Evolutionary conservation across 371 early-diverging fungal species (phyloP), one percentile per base, ranked within the genome.

Genomic region (Phascolomyces articulosus): DNA sequence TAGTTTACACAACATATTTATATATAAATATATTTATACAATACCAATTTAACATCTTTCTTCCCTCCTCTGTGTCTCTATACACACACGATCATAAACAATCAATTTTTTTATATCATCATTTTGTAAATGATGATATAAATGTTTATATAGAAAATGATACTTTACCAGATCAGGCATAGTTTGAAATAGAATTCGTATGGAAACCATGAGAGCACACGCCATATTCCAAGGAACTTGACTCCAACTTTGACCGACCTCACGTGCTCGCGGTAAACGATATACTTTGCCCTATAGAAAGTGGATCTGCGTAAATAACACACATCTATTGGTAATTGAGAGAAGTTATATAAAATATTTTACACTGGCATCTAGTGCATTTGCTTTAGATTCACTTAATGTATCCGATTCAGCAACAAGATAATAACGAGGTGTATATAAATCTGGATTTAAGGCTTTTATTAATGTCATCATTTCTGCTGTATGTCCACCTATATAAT

Each of bases 401-500:
- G 38, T 21, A 71, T 93, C 94, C 2, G 77, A 81, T 31, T 78
- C 68, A 0, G 93, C 86, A 3, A 90, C 65, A 2, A 91, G 60
- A 69, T 93, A 93, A 21, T 69, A 60, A 15, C 93, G 82, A 11
- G 88, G 91, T 2, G 57, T 34, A 61, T 91, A 93, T 27, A 68
- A 66, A 2, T 23, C 24, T 38, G 73, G 38, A 27, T 87, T 79
- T 1, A 94, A 55, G 0, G 73, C 72, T 10, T 77, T 59, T 0
- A 90, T 28, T n/a, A 94, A 72, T 34, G 83, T 84, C 13, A 92
- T 63, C 93, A 95, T 93, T 68, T 95, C 95, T 4, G 85, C 83
- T 1, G 93, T 92, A 62, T 93, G 93, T 20, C 93, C 93, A 28
- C 90, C 88, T 85, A 24, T 38, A 15, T 16, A 7, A 24, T 51